Conservation (phyloP, 2,329 filamentous ascomycete species). For the Talaromyces sp. region DNA sequence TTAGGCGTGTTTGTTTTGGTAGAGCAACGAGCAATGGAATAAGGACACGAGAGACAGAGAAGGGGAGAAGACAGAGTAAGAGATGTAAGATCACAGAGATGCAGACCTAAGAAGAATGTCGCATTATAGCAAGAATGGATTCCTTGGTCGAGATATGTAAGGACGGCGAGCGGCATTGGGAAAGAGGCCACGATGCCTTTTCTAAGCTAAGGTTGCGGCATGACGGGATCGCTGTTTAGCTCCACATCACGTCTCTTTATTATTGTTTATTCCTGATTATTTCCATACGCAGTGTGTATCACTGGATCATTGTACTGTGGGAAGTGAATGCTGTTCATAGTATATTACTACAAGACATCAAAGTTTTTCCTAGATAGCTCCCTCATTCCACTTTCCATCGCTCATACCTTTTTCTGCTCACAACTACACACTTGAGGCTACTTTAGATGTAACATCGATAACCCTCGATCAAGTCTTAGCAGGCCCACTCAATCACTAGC, state of each 20-base stretch:
- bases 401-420: neutral
- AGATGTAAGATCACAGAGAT: neutral
- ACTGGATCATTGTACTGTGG: neutral
- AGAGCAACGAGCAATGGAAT: neutral
- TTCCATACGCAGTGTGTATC: neutral
- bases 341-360: no score
- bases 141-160: constrained; percentile 9
- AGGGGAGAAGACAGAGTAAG: neutral
- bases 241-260: neutral
- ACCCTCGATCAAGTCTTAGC: neutral
- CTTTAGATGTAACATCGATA: neutral
- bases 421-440: neutral
- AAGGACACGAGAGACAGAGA: neutral
- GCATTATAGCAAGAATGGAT: constrained; percentile 3
- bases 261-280: neutral
- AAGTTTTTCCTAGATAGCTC: no score
- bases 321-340: neutral
- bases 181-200: constrained; percentile 17
- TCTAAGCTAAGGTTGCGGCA: constrained; percentile 1
- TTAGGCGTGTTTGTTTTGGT: neutral
- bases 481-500: constrained; percentile 5
- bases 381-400: neutral
- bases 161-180: neutral
- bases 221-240: constrained; percentile 9
- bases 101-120: constrained; percentile 3